Evolutionary conservation across 768 basidiomycete species (phyloP).

Genomic region (Austroboletus eburneus): DNA sequence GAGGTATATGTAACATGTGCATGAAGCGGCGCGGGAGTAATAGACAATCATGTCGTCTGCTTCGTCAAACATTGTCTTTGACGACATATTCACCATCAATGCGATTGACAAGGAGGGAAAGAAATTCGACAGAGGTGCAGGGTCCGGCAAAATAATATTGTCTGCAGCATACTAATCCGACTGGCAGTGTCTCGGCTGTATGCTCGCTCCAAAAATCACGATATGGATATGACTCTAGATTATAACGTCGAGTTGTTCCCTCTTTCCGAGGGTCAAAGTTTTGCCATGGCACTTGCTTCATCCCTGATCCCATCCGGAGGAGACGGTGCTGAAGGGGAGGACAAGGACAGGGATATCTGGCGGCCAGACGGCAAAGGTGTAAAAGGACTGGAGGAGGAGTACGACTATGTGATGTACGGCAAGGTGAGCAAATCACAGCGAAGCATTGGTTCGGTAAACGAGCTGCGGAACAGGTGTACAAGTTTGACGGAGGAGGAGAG

Average conservation of each 20-base stretch:
- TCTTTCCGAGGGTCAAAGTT: constrained; percentile 58
- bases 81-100: constrained; percentile 87
- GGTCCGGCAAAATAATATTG: not conserved
- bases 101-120: constrained; percentile 89
- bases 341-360: constrained; percentile 79
- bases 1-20: too few relatives aligned
- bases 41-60: constrained; percentile 43
- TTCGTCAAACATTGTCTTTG: constrained; percentile 80
- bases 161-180: constrained; percentile 5
- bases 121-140: constrained; percentile 92
- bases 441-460: constrained; percentile 1
- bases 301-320: constrained; percentile 59
- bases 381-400: constrained; percentile 87
- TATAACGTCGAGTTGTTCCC: constrained; percentile 92
- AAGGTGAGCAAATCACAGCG: constrained; percentile 52
- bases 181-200: constrained; percentile 82
- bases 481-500: constrained; percentile 86
- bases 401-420: constrained; percentile 99
- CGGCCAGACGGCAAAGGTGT: constrained; percentile 79
- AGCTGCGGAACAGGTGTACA: constrained; percentile 69
- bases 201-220: constrained; percentile 85
- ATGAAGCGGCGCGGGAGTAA: too few relatives aligned
- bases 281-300: constrained; percentile 84
- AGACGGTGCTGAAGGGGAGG: constrained; percentile 53
- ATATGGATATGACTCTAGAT: constrained; percentile 91